These are phyloP conservation scores for Plasmodium coatneyi DNA, from an alignment of 169 alveolate genomes.

Conservation along the genomic window DNA sequence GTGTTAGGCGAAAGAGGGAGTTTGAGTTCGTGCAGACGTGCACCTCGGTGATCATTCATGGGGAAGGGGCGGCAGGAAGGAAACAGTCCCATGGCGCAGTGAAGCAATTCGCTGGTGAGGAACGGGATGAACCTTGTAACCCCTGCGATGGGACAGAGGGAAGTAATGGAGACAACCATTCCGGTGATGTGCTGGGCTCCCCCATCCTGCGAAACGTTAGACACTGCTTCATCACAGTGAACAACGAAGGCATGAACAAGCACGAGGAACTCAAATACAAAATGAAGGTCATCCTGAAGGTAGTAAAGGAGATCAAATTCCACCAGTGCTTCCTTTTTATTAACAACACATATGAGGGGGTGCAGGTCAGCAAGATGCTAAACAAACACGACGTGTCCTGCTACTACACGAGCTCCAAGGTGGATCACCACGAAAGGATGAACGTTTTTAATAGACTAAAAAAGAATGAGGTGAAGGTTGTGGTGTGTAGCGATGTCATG, in stretches of 20 bases:
- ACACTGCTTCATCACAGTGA: slow-evolving; percentile 54
- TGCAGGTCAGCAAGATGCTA: slow-evolving; percentile 70
- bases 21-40: slow-evolving; percentile 44
- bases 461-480: slow-evolving; percentile 77
- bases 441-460: slow-evolving; percentile 29
- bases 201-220: slow-evolving; percentile 23
- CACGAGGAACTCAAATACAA: slow-evolving; percentile 50
- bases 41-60: slow-evolving; percentile 27
- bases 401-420: slow-evolving; percentile 78
- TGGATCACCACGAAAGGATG: slow-evolving; percentile 77
- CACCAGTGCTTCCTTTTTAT: slow-evolving; percentile 46
- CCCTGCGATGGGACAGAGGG: neutral
- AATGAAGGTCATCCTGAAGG: slow-evolving; percentile 41
- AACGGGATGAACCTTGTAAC: neutral
- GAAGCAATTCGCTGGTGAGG: neutral
- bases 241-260: slow-evolving; percentile 35
- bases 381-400: slow-evolving; percentile 73
- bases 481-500: slow-evolving; percentile 92
- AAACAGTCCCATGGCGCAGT: too few species aligned
- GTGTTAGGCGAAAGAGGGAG: slow-evolving; percentile 7
- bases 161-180: neutral
- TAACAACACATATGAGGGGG: slow-evolving; percentile 56
- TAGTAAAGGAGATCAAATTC: slow-evolving; percentile 35
- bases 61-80: neutral
- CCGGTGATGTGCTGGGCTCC: neutral